phyloP scores from a whole-genome alignment of 768 basidiomycete genomes.

The Jaapia argillacea region DNA sequence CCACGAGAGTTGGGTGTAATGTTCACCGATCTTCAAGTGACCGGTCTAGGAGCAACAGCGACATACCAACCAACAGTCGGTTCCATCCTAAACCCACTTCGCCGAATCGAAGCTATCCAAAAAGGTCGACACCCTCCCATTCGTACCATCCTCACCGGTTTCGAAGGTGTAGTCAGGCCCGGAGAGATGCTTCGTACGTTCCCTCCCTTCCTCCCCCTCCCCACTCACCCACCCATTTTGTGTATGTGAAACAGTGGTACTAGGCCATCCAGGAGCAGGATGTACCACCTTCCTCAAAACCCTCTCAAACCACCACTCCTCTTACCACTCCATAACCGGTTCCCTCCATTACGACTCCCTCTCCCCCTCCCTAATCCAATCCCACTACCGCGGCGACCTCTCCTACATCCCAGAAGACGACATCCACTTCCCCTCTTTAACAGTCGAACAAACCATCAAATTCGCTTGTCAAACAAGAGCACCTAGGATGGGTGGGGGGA shows the following conservation, averaged over 20 bases:
- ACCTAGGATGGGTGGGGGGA: background rate
- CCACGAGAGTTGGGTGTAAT: conserved; percentile 48
- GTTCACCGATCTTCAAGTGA: conserved; percentile 48
- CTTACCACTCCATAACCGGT: background rate
- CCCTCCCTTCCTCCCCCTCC: background rate
- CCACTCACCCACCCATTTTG: background rate
- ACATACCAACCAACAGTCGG: conserved; percentile 50
- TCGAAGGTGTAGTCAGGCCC: conserved; percentile 46
- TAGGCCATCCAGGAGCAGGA: conserved; percentile 77
- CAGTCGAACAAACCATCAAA: conserved; percentile 65
- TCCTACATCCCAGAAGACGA: conserved; percentile 23
- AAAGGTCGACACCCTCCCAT: conserved; percentile 48
- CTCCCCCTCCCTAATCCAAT: background rate
- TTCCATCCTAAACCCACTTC: conserved; percentile 45
- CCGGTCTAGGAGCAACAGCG: conserved; percentile 46
- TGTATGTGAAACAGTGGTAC: conserved; percentile 49
- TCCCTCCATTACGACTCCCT: background rate
- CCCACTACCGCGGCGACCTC: background rate
- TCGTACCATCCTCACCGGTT: conserved; percentile 41
- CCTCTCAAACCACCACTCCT: too few relatives aligned
- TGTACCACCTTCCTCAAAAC: conserved; percentile 82
- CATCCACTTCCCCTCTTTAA: conserved; percentile 73
- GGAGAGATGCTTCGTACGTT: conserved; percentile 64
- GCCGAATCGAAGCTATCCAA: conserved; percentile 32
- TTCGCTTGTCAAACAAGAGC: conserved; percentile 43